A percentile compares a stretch with the other conserved stretches of the same genome.
phyloP scores from a whole-genome alignment of 345 rosid genomes.

The Microcos paniculata region DNA sequence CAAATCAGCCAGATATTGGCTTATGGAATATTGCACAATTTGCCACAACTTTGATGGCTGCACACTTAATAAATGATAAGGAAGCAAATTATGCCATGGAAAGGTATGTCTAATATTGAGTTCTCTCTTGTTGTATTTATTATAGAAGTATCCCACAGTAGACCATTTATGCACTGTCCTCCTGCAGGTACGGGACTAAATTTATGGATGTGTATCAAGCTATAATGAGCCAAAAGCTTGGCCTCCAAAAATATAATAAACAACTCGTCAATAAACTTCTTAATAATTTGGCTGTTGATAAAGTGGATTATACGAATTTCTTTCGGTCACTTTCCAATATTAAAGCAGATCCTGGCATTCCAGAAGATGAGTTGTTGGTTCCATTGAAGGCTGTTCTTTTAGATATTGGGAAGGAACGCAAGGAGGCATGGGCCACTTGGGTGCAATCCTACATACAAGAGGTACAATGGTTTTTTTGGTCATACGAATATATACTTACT shows the following conservation, averaged over 20 bases:
- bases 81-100: slow-evolving; percentile 92
- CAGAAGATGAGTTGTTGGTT: slow-evolving; percentile 60
- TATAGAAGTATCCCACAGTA: background rate
- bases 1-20: slow-evolving; percentile 95
- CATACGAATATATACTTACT: background rate
- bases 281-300: slow-evolving; percentile 93
- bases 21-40: slow-evolving; percentile 94
- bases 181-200: slow-evolving; percentile 77
- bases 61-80: slow-evolving; percentile 73
- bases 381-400: slow-evolving; percentile 84
- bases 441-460: slow-evolving; percentile 77
- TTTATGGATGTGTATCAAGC: slow-evolving; percentile 98
- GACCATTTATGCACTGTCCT: slow-evolving; percentile 14
- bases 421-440: slow-evolving; percentile 93
- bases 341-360: slow-evolving; percentile 64
- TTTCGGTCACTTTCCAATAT: slow-evolving; percentile 76
- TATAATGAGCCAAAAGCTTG: slow-evolving; percentile 86
- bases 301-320: slow-evolving; percentile 96
- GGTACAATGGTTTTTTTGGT: slow-evolving; percentile 41
- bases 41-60: slow-evolving; percentile 60
- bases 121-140: background rate
- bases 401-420: slow-evolving; percentile 95
- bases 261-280: slow-evolving; percentile 78
- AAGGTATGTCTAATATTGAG: slow-evolving; percentile 45
- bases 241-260: slow-evolving; percentile 89